These are phyloP conservation scores for Russula griseocarnosa DNA, from an alignment of 768 basidiomycete species.

Conservation along the genomic window DNA sequence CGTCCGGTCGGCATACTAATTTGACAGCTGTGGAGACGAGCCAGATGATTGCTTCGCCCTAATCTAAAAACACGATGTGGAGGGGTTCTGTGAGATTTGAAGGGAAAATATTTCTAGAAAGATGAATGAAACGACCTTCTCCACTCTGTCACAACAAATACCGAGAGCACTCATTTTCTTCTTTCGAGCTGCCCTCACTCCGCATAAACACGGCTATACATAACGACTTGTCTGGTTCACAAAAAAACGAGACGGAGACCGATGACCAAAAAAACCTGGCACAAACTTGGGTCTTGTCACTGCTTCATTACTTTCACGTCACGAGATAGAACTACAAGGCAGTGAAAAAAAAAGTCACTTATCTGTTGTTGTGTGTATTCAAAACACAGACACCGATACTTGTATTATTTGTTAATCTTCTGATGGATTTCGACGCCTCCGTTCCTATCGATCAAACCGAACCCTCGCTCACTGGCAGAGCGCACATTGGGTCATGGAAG, in stretches of 20 bases:
- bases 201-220: neutral
- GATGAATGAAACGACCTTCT: neutral
- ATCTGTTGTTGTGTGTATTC: neutral
- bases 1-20: neutral
- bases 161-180: neutral
- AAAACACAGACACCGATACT: neutral
- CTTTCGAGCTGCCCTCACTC: neutral
- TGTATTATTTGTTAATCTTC: neutral
- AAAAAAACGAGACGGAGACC: neutral
- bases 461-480: neutral
- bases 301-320: neutral
- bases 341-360: neutral
- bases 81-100: conserved; percentile 2
- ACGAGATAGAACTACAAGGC: neutral
- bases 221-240: neutral
- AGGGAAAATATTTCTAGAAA: conserved; percentile 6
- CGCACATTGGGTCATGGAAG: conserved; percentile 1
- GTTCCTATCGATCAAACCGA: neutral
- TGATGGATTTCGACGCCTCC: neutral
- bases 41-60: neutral
- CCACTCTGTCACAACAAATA: conserved; percentile 10
- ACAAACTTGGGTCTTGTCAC: neutral
- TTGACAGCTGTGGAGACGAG: neutral
- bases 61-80: conserved; percentile 11
- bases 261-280: neutral